These are phyloP conservation scores for Thielaviopsis euricoi DNA, from an alignment of 2,329 filamentous ascomycete species.

Conservation along the genomic window DNA sequence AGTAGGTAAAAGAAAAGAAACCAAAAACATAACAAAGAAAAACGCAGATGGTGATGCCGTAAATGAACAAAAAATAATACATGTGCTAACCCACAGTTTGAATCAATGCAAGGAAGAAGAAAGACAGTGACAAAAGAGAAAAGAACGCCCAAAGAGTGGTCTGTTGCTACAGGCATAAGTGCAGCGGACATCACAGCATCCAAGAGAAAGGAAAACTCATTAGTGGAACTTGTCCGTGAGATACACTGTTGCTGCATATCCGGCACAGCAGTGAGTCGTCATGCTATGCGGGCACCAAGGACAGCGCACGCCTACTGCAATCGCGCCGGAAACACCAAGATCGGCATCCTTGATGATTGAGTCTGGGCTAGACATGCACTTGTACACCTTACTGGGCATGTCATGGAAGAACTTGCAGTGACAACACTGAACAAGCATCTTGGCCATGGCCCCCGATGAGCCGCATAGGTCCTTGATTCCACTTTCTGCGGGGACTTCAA, in stretches of 20 bases:
- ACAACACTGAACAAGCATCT: constrained; percentile 51
- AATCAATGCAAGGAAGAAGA: background rate
- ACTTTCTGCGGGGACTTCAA: background rate
- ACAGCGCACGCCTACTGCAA: constrained; percentile 48
- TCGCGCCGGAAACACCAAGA: constrained; percentile 36
- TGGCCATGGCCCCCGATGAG: constrained; percentile 30
- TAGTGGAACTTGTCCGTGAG: constrained; percentile 46
- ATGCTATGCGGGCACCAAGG: constrained; percentile 60
- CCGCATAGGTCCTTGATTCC: constrained; percentile 1
- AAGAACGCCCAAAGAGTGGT: background rate
- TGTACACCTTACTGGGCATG: constrained; percentile 46
- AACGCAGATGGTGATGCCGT: too few relatives aligned
- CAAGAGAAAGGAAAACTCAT: background rate
- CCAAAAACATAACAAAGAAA: background rate
- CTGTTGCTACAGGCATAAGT: background rate
- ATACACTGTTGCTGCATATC: constrained; percentile 49
- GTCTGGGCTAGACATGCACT: constrained; percentile 45
- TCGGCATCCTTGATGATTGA: constrained; percentile 33
- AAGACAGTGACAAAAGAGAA: background rate
- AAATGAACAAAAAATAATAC: too few relatives aligned
- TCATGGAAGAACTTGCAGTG: constrained; percentile 48
- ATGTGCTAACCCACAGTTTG: too few relatives aligned
- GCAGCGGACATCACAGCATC: background rate
- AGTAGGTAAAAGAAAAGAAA: background rate
- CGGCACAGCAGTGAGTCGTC: constrained; percentile 51